Evolutionary conservation across 2,329 filamentous ascomycete species (phyloP).

Genomic region (Fusarium devonianum): DNA sequence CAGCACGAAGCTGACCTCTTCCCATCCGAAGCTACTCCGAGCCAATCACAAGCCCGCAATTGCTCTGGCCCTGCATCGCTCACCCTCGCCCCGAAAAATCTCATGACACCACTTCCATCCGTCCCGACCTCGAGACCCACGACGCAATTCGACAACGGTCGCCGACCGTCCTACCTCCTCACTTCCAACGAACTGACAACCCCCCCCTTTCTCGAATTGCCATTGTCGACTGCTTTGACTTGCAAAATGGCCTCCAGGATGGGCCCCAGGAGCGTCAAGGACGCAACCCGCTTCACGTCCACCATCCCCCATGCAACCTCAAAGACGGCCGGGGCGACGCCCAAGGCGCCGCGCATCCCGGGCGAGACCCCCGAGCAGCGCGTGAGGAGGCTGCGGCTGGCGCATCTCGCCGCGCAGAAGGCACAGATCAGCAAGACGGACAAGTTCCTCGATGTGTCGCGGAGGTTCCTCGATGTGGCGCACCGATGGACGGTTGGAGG

Average conservation of each 20-base stretch:
- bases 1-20: slow-evolving; percentile 20
- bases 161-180: not conserved
- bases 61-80: slow-evolving; percentile 33
- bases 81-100: slow-evolving; percentile 45
- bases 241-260: slow-evolving; percentile 53
- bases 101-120: slow-evolving; percentile 46
- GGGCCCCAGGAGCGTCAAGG: slow-evolving; percentile 73
- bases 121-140: slow-evolving; percentile 29
- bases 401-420: slow-evolving; percentile 70
- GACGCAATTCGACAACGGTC: slow-evolving; percentile 11
- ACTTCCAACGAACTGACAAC: no score
- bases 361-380: slow-evolving; percentile 73
- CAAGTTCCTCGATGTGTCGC: slow-evolving; percentile 55
- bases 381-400: slow-evolving; percentile 71
- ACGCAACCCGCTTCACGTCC: slow-evolving; percentile 75
- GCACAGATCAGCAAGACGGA: slow-evolving; percentile 63
- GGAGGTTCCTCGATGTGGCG: slow-evolving; percentile 62
- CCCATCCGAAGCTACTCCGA: slow-evolving; percentile 49
- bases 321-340: slow-evolving; percentile 56
- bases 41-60: slow-evolving; percentile 47
- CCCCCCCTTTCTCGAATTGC: not conserved
- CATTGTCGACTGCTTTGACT: not conserved
- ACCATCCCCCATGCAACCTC: slow-evolving; percentile 69
- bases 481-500: slow-evolving; percentile 63
- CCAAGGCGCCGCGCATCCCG: slow-evolving; percentile 44